A percentile compares a stretch with the other conserved stretches of the same genome.
Conservation (phyloP, 2,329 filamentous ascomycete species). For the Fusarium verticillioides region DNA sequence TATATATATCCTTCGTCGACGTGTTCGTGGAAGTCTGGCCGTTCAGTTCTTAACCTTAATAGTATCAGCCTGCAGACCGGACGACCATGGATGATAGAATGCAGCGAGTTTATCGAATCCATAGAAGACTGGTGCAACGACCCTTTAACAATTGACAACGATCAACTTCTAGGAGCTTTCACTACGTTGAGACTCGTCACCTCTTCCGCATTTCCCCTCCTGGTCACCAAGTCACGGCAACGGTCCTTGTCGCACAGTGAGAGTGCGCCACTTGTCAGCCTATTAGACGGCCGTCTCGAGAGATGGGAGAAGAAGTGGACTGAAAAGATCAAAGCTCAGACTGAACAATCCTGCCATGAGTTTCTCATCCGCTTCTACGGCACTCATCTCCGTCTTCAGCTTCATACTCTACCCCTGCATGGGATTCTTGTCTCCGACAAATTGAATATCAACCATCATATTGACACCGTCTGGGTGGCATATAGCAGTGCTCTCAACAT, state of each 20-base stretch:
- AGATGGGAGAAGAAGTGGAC: neutral
- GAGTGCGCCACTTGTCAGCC: neutral
- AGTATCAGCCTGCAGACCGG: neutral
- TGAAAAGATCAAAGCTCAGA: neutral
- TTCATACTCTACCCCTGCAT: neutral
- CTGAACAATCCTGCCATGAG: neutral
- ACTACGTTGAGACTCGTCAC: neutral
- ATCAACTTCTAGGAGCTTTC: neutral
- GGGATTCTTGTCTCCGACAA: neutral
- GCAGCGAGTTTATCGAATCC: neutral
- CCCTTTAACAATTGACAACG: neutral
- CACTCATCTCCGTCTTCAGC: neutral
- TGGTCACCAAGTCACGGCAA: neutral
- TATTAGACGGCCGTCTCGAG: neutral
- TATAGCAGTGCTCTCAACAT: neutral
- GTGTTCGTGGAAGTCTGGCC: accelerated
- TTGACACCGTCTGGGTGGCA: neutral
- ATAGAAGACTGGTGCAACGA: neutral
- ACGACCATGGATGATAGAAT: neutral
- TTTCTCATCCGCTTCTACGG: neutral
- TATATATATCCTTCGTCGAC: accelerated
- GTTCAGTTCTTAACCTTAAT: neutral
- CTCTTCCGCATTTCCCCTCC: neutral
- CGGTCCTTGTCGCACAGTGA: neutral
- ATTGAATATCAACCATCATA: neutral